Conservation (phyloP, 2,329 filamentous ascomycete species). For the Ceratocystis destructans region DNA sequence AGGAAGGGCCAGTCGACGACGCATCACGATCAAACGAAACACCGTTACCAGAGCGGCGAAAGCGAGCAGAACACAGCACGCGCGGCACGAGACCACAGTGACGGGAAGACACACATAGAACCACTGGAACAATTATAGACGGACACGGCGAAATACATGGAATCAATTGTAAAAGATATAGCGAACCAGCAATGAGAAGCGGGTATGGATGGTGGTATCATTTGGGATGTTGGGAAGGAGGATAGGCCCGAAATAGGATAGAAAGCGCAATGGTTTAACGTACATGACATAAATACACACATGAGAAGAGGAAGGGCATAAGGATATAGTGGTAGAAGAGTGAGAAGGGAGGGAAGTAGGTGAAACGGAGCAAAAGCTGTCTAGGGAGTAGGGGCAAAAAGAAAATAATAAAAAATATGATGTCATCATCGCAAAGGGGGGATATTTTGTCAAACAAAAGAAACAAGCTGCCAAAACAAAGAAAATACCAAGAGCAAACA, state of each 20-base stretch:
- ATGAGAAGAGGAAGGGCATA: background rate
- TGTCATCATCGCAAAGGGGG: background rate
- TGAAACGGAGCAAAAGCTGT: background rate
- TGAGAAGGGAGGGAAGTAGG: background rate
- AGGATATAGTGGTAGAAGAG: background rate
- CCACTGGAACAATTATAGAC: too few relatives aligned
- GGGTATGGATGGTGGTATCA: background rate
- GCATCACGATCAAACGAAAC: background rate
- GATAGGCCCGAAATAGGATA: constrained; percentile 4
- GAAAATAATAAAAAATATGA: too few relatives aligned
- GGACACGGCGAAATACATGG: background rate
- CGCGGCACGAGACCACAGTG: background rate
- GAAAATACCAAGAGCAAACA: background rate
- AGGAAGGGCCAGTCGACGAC: constrained; percentile 37
- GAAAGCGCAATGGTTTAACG: constrained; percentile 10
- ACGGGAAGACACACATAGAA: background rate
- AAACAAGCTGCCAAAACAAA: background rate
- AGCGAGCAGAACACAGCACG: constrained; percentile 26
- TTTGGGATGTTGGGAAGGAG: background rate
- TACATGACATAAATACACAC: constrained; percentile 9
- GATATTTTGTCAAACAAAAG: background rate
- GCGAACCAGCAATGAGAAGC: background rate
- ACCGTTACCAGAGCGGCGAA: constrained; percentile 49
- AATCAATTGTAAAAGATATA: background rate
- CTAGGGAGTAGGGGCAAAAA: background rate